A percentile compares a stretch with the other conserved stretches of the same genome.
phyloP scores from a whole-genome alignment of 371 early-diverging fungal genomes.

The Synchytrium microbalum region DNA sequence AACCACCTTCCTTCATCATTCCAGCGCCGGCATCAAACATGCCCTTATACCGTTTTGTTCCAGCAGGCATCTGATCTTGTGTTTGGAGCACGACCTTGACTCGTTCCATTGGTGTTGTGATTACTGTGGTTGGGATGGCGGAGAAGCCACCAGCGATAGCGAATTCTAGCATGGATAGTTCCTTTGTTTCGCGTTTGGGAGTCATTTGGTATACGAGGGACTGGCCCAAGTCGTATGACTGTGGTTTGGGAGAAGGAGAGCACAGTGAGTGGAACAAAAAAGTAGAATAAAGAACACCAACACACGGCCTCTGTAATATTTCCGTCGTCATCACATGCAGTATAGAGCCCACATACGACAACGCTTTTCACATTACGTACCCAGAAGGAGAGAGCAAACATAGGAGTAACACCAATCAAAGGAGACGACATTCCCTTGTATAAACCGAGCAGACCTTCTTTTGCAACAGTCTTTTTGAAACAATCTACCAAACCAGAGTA shows the following conservation, averaged over 20 bases:
- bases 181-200: conserved; percentile 46
- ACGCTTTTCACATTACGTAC: too few species aligned
- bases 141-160: conserved; percentile 93
- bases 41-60: conserved; percentile 41
- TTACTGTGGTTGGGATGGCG: conserved; percentile 86
- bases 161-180: conserved; percentile 66
- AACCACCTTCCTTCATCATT: conserved; percentile 47
- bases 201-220: conserved; percentile 54
- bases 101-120: conserved; percentile 92
- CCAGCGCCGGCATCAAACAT: conserved; percentile 39
- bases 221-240: conserved; percentile 68
- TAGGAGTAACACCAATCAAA: conserved; percentile 53
- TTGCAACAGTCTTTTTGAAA: conserved; percentile 75
- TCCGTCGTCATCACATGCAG: too few species aligned
- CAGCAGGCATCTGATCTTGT: conserved; percentile 52
- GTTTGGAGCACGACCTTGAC: conserved; percentile 93
- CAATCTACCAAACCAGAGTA: conserved; percentile 86
- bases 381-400: conserved; percentile 92
- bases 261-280: background rate
- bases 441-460: conserved; percentile 40
- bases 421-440: conserved; percentile 45
- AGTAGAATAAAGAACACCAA: conserved; percentile 6
- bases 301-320: background rate
- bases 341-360: too few species aligned
- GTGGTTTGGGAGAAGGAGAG: too few species aligned